Conservation (phyloP, 176 grass and related monocot species). For the Tillandsia leiboldiana region DNA sequence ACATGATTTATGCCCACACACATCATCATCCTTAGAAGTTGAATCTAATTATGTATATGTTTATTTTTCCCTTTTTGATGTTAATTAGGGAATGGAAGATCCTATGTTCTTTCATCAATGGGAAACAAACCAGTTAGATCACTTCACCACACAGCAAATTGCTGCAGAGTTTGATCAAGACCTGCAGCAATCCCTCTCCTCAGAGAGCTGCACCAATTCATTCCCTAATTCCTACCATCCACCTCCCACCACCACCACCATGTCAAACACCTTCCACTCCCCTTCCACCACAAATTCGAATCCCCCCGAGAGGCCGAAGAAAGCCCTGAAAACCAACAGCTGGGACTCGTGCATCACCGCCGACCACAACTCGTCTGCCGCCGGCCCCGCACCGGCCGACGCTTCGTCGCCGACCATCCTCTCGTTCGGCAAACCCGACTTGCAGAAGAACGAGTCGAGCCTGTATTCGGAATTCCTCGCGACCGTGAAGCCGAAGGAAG, state of each 20-base stretch:
- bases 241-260: background rate
- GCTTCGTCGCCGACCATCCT: constrained; percentile 8
- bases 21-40: no score
- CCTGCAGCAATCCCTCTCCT: constrained; percentile 6
- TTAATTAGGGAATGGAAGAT: constrained; percentile 1
- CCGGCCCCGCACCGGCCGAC: no score
- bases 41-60: background rate
- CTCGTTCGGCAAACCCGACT: constrained; percentile 11
- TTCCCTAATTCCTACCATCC: constrained; percentile 2
- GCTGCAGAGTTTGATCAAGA: background rate
- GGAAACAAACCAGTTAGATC: background rate
- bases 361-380: background rate
- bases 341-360: constrained; percentile 18
- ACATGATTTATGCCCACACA: background rate
- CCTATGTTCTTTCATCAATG: background rate
- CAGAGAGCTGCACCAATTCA: constrained; percentile 10
- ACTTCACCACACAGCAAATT: constrained; percentile 1
- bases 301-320: constrained; percentile 4
- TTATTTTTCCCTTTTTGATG: background rate
- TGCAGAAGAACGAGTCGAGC: background rate
- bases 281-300: background rate
- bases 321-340: constrained; percentile 17
- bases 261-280: background rate
- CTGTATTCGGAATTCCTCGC: background rate
- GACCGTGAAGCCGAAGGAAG: constrained; percentile 14